A percentile compares a stretch with the other conserved stretches of the same genome.
Conservation (phyloP, 345 rosid species). For the Arabis hirsuta region DNA sequence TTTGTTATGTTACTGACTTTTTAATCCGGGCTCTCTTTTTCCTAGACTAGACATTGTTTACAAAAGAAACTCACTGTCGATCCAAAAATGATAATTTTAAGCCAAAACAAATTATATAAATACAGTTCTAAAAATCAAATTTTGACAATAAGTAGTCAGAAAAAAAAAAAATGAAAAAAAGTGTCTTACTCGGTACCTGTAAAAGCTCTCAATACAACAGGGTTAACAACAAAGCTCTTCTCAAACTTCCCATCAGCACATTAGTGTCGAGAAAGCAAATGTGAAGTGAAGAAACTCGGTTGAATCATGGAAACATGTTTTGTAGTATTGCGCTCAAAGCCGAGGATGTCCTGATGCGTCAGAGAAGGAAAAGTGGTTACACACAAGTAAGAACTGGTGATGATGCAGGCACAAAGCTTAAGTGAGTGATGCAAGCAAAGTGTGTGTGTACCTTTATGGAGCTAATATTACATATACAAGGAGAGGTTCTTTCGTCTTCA, state of each 20-base stretch:
- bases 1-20: background rate
- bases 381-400: conserved; percentile 13
- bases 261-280: background rate
- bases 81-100: background rate
- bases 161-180: background rate
- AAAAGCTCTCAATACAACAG: background rate
- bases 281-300: background rate
- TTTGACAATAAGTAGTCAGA: background rate
- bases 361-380: background rate
- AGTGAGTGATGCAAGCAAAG: background rate
- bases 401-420: background rate
- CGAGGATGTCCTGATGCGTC: conserved; percentile 3
- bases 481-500: conserved; percentile 41
- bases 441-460: conserved; percentile 7
- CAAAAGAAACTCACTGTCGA: no score
- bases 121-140: background rate
- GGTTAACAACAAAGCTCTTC: conserved; percentile 16
- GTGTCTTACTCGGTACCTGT: background rate
- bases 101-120: background rate
- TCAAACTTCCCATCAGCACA: conserved; percentile 24
- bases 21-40: no score
- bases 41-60: no score
- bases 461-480: conserved; percentile 13
- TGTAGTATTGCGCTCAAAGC: background rate
- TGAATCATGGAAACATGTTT: background rate